phyloP scores from a whole-genome alignment of 164 flowering plant species.

The Hamamelis virginiana region DNA sequence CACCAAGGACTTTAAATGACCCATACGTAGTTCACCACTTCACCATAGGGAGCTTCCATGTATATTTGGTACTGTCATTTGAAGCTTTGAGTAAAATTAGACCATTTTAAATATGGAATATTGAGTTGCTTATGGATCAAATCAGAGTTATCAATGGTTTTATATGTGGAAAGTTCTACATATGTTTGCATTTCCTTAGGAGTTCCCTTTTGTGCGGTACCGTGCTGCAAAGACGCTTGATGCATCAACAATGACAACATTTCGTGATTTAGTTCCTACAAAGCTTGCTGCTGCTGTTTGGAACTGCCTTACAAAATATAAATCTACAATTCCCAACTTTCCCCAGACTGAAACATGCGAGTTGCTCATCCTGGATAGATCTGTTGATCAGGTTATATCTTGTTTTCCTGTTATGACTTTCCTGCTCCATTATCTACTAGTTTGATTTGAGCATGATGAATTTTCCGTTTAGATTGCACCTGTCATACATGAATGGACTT shows the following conservation, averaged over 20 bases:
- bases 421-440: neutral
- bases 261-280: conserved; percentile 63
- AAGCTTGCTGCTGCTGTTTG: conserved; percentile 88
- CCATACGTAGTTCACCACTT: no score
- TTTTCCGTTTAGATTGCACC: conserved; percentile 77
- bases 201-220: conserved; percentile 79
- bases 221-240: conserved; percentile 63
- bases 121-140: neutral
- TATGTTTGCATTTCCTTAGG: conserved; percentile 40
- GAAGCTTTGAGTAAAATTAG: neutral
- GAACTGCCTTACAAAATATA: conserved; percentile 67
- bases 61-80: no score
- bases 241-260: conserved; percentile 42
- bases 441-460: conserved; percentile 7
- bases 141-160: neutral
- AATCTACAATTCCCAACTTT: conserved; percentile 73
- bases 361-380: conserved; percentile 87
- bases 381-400: conserved; percentile 77
- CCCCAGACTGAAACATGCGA: conserved; percentile 96
- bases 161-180: neutral
- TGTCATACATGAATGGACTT: conserved; percentile 98
- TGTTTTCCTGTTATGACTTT: neutral
- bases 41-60: no score
- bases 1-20: no score
- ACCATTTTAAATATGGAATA: neutral